Conservation (phyloP, 345 rosid species). For the Acer yangbiense region DNA sequence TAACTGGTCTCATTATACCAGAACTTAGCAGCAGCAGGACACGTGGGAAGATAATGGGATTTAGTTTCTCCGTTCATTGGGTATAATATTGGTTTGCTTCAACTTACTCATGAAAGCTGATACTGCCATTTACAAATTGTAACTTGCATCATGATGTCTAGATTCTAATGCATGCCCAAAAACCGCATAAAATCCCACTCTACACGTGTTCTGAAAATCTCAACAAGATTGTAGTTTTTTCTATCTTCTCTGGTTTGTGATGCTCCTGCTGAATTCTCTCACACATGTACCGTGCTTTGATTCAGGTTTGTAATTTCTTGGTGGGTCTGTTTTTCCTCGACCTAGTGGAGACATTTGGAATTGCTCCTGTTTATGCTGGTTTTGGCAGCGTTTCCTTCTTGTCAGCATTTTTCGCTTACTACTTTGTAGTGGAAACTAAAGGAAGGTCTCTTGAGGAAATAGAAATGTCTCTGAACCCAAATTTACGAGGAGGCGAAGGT, state of each 20-base stretch:
- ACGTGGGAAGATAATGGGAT: conserved; percentile 77
- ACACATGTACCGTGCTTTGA: conserved; percentile 5
- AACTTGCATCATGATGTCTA: neutral
- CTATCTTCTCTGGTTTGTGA: neutral
- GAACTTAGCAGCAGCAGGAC: conserved; percentile 70
- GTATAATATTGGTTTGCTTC: conserved; percentile 31
- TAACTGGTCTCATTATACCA: conserved; percentile 72
- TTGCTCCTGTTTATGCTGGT: conserved; percentile 57
- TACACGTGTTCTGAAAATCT: neutral
- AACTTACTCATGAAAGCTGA: neutral
- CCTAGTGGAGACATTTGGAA: conserved; percentile 57
- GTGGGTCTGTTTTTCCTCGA: conserved; percentile 79
- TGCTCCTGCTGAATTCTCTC: neutral
- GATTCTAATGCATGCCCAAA: neutral
- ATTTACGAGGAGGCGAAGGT: conserved; percentile 14
- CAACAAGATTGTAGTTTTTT: neutral
- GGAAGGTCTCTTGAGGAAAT: conserved; percentile 82
- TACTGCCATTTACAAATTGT: neutral
- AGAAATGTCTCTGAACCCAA: conserved; percentile 60
- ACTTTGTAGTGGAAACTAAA: conserved; percentile 65
- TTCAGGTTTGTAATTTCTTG: conserved; percentile 75
- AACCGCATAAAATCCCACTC: neutral
- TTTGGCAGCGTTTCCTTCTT: conserved; percentile 64
- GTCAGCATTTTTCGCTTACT: conserved; percentile 59
- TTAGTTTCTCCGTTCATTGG: conserved; percentile 81